phyloP scores from a whole-genome alignment of 345 rosid genomes.

The Pistacia integerrima region DNA sequence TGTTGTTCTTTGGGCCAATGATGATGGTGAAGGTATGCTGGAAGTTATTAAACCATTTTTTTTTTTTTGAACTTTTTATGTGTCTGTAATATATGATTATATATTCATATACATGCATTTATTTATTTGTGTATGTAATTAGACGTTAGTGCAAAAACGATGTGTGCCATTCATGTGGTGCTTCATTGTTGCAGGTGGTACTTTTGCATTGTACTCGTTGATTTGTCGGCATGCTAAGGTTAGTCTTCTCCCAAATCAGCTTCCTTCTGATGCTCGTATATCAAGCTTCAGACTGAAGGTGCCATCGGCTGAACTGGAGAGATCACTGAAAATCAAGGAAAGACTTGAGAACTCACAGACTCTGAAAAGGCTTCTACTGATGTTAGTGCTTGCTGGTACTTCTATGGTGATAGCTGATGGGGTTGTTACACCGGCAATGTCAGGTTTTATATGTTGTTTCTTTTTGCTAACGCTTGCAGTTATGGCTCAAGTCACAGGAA shows the following conservation, averaged over 20 bases:
- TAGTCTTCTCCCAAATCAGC: constrained; percentile 97
- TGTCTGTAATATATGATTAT: not conserved
- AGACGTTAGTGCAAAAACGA: no score
- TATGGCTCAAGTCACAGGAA: not conserved
- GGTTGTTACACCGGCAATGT: constrained; percentile 97
- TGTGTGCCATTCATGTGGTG: not conserved
- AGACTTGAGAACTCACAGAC: constrained; percentile 78
- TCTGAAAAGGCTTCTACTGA: constrained; percentile 78
- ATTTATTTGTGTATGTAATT: no score
- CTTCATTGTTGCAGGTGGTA: constrained; percentile 68
- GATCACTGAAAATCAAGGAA: constrained; percentile 94
- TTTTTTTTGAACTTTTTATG: not conserved
- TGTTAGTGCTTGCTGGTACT: constrained; percentile 94
- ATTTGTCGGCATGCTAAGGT: constrained; percentile 97
- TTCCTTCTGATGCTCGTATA: constrained; percentile 92
- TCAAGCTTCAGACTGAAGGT: constrained; percentile 97
- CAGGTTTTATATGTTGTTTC: constrained; percentile 61
- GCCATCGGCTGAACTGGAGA: constrained; percentile 96
- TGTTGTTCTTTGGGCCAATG: constrained; percentile 97
- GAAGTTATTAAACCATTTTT: constrained; percentile 6
- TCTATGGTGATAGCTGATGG: constrained; percentile 99
- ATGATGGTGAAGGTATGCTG: constrained; percentile 92
- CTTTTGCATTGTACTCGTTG: constrained; percentile 94
- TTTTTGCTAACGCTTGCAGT: constrained; percentile 11
- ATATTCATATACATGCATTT: not conserved